These are phyloP conservation scores for Rhinocladiella mackenziei DNA, from an alignment of 2,329 filamentous ascomycete genomes.

Conservation along the genomic window DNA sequence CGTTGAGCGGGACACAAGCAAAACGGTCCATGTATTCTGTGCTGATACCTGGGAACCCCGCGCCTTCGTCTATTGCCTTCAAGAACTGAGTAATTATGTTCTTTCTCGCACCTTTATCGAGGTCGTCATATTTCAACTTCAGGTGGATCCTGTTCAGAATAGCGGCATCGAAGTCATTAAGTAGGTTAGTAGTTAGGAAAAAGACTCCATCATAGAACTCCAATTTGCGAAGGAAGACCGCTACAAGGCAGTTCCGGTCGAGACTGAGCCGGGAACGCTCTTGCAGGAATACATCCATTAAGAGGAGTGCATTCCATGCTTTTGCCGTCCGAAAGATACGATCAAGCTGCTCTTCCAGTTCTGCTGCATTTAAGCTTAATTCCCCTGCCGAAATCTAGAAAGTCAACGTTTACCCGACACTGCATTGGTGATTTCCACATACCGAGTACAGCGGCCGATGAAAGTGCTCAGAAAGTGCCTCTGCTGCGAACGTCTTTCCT, in stretches of 20 bases:
- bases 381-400: slow-evolving; percentile 46
- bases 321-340: slow-evolving; percentile 4
- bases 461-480: slow-evolving; percentile 52
- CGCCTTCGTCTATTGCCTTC: no score
- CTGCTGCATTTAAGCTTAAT: slow-evolving; percentile 28
- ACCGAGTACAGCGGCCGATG: slow-evolving; percentile 27
- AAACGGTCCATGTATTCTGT: no score
- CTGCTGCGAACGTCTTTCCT: slow-evolving; percentile 56
- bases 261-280: slow-evolving; percentile 1
- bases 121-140: slow-evolving; percentile 5
- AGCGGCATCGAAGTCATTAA: slow-evolving; percentile 35
- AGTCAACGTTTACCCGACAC: slow-evolving; percentile 39
- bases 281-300: slow-evolving; percentile 12
- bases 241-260: slow-evolving; percentile 9
- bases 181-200: slow-evolving; percentile 46
- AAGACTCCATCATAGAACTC: slow-evolving; percentile 42
- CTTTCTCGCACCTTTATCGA: slow-evolving; percentile 9
- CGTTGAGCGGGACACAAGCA: no score
- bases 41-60: no score
- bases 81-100: no score
- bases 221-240: slow-evolving; percentile 36
- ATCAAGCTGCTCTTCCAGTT: slow-evolving; percentile 8
- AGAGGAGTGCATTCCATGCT: slow-evolving; percentile 16
- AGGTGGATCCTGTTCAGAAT: slow-evolving; percentile 10
- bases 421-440: no score